Base-by-base conservation (phyloP, 495 filamentous ascomycete genomes). In the Parmelia sp. region DNA sequence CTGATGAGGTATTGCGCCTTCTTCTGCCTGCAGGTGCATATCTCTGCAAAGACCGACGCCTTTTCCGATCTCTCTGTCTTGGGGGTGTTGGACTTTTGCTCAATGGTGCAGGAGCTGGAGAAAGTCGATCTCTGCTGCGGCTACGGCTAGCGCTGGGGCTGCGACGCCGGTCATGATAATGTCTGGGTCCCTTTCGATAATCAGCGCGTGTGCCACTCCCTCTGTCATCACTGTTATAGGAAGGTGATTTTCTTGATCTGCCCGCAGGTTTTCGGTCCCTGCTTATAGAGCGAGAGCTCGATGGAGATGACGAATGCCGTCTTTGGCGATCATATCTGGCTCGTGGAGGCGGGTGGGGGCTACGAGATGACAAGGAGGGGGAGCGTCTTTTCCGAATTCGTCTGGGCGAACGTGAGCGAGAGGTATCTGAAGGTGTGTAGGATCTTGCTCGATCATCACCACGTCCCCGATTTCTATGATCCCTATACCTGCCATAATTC, bases 341-440 rank as follows among this genome's bases (percentile, higher is more conserved):
- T 67, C 64, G 62, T 36, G 63, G 66, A 33, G 69, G 68, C 55
- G 77, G 73, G 4, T 77, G 81, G 45, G 74, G 70, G 71, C 80
- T 84, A 68, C 77, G 78, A 63, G 77, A 79, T 62, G 76, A 78
- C 58, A 74, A 67, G 53, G 77, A 79, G 68, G 73, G 65, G 49
- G 61, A 70, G 68, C 68, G 71, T 71, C 74, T 72, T 67, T 74
- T 72, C 72, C 74, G 78, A 65, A 75, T 71, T 80, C 80, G 73
- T 83, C 84, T 86, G 76, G 79, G 77, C 71, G 79, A 80, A 77
- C 74, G 85, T 85, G 85, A 88, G 84, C 82, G 80, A 61, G 81
- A 81, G 72, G 79, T 79, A 67, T 77, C 72, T 78, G 72, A 78
- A 73, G 74, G 74, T 74, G 75, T 69, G 66, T 64, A 74, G 71